Conservation (phyloP, 2,329 filamentous ascomycete genomes). For the Paramyrothecium sp. region DNA sequence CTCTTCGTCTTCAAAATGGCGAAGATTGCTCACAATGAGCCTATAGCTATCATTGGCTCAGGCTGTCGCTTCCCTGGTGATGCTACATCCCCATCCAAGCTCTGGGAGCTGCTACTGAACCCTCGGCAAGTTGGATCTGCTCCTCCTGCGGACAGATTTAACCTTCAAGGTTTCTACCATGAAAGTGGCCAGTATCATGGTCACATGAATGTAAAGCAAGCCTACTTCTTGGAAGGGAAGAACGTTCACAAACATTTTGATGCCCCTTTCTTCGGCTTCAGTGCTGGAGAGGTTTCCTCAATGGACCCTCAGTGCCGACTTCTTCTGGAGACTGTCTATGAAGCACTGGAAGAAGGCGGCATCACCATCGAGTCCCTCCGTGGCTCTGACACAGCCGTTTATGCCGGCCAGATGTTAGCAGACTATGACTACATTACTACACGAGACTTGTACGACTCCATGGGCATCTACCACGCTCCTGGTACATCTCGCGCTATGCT, state of each 20-base stretch:
- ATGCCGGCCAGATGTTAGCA: slow-evolving; percentile 16
- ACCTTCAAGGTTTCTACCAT: slow-evolving; percentile 20
- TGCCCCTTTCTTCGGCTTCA: slow-evolving; percentile 22
- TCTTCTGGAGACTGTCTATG: slow-evolving; percentile 29
- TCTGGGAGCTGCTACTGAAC: slow-evolving; percentile 30
- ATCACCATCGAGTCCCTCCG: neutral
- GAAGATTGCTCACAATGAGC: slow-evolving; percentile 16
- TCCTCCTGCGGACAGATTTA: slow-evolving; percentile 20
- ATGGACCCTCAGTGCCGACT: slow-evolving; percentile 26
- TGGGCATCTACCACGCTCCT: slow-evolving; percentile 6
- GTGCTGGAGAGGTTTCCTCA: slow-evolving; percentile 16
- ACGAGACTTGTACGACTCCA: slow-evolving; percentile 19
- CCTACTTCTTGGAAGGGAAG: slow-evolving; percentile 1
- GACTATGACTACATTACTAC: slow-evolving; percentile 26
- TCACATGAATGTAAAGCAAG: slow-evolving; percentile 8
- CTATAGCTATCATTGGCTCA: slow-evolving; percentile 40
- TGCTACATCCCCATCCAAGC: slow-evolving; percentile 27
- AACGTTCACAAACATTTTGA: slow-evolving; percentile 13
- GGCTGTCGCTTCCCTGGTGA: slow-evolving; percentile 36
- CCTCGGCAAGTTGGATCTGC: slow-evolving; percentile 31
- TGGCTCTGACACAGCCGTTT: slow-evolving; percentile 10
- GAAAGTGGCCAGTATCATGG: slow-evolving; percentile 29
- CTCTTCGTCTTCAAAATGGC: too few relatives aligned
- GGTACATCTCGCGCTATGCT: slow-evolving; percentile 25
- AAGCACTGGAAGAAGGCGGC: slow-evolving; percentile 16